Base-by-base conservation (phyloP, 768 basidiomycete genomes). In the Tylopilus cervinicoccineus region DNA sequence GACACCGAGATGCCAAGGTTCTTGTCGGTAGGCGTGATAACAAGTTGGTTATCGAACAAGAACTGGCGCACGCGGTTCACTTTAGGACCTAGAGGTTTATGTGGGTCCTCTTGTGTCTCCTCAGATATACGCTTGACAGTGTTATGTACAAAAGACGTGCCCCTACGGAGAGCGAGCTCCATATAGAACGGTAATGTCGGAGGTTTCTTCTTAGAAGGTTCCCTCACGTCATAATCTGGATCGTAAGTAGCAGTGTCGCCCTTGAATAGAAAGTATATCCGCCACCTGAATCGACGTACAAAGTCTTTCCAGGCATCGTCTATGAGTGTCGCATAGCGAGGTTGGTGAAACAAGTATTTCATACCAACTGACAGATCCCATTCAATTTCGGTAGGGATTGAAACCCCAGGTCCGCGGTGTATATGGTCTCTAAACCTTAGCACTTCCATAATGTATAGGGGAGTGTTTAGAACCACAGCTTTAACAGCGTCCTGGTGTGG, bases 141-240 rank as follows among this genome's bases (percentile, higher is more conserved):
- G 20, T 31, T 16, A 13, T 31, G 19, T 0, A 42, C 28, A n/a
- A 12, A 42, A 2, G 41, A 28, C n/a, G 19, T 17, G 6, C 41
- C 47, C 44, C 36, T 28, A 0, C 7, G 1, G 5, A 55, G 4
- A 0, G 48, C 51, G 0, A 38, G 2, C 12, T 56, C 45, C 0
- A 43, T 0, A 22, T 53, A 53, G 0, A 17, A 26, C 34, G 55
- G 55, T 43, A 53, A 4, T 1, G 19, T 0, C 2, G 55, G 55
- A 4, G 52, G 55, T 0, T 36, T 10, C 20, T 47, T 47, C 0
- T 13, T 32, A 6, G 51, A 50, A 13, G 32, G 41, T 1, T 4
- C 6, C 0, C 32, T 0, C 27, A 56, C 55, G 8, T 56, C 55
- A 2, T 53, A 56, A 5, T 56, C 55, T 0, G 52, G 46, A 32